Base-by-base conservation (phyloP, 208 protist genomes). In the Crithidia fasciculata region DNA sequence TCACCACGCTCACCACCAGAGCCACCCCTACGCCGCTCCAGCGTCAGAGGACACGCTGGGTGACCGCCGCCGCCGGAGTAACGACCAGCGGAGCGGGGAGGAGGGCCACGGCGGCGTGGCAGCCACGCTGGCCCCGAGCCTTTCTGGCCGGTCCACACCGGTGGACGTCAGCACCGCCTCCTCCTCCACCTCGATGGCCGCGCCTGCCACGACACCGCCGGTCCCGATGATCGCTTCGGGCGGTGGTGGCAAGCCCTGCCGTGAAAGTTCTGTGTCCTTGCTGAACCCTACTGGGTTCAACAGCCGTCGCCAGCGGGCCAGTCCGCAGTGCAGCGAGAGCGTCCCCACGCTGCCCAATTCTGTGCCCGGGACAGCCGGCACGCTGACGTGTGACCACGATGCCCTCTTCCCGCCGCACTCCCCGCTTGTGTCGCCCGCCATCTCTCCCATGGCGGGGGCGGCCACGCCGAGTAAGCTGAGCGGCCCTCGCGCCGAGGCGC, bases 311-410 rank as follows among this genome's bases (percentile, higher is more conserved):
- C 62, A 58, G 37, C 62, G 39, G 8, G 50, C 18, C 37, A 60
- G 64, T 52, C 40, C 16, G 40, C 64, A 69, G 52, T 60, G 49
- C 52, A 69, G 52, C 53, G 64, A 69, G 64, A 69, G 64, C 12
- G 53, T 52, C 39, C 53, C 50, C 47, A 70, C 65, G 43, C 65
- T 61, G 65, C 65, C 65, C 5, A 70, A 61, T 43, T 70, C 65
- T 0, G 65, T 70, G 4, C 41, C 65, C 0, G 65, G 65, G 16
- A 70, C 65, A 8, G 53, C 41, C n/a, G 65, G 65, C 52, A 70
- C 53, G 9, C 18, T 70, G 41, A 70, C 65, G 3, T 70, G 65
- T 41, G 65, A 61, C 53, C 65, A 70, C 53, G 65, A 70, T 18
- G 65, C 52, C 15, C 65, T 61, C 41, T 70, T 70, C 53, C 65